These are phyloP conservation scores for Wallacemonas collosoma DNA, from an alignment of 208 protist species.

Conservation along the genomic window DNA sequence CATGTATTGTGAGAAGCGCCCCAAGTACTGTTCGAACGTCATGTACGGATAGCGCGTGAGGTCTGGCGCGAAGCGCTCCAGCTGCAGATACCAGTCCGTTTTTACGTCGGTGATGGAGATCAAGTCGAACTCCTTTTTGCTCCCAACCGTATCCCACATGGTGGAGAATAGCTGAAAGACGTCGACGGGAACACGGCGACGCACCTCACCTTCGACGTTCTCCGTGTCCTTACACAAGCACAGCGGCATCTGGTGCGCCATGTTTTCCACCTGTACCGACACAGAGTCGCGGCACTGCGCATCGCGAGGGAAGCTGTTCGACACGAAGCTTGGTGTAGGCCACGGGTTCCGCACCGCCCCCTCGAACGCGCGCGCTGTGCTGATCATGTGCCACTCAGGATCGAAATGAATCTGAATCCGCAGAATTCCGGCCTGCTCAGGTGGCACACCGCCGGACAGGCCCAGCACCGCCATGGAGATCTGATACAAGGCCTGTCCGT, in stretches of 20 bases:
- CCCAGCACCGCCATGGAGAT: not conserved
- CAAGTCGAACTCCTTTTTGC: not conserved
- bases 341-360: not conserved
- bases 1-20: not conserved
- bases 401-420: constrained; percentile 1
- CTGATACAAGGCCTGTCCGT: not conserved
- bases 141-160: not conserved
- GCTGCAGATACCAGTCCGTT: not conserved
- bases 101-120: not conserved
- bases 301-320: not conserved
- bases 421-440: not conserved
- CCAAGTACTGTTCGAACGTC: constrained; percentile 3
- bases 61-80: not conserved
- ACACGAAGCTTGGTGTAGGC: not conserved
- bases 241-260: not conserved
- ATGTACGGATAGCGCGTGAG: constrained; percentile 1
- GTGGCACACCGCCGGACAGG: not conserved
- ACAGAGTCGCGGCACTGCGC: not conserved
- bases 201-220: not conserved
- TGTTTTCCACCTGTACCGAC: not conserved
- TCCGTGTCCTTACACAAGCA: constrained; percentile 6
- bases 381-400: not conserved
- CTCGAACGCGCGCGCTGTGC: not conserved
- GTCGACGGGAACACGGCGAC: not conserved
- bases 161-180: not conserved